Percentiles rank a stretch among this genome's conserved stretches.
Conservation (phyloP, 2,329 filamentous ascomycete species). For the Sclerotinia trifoliorum region DNA sequence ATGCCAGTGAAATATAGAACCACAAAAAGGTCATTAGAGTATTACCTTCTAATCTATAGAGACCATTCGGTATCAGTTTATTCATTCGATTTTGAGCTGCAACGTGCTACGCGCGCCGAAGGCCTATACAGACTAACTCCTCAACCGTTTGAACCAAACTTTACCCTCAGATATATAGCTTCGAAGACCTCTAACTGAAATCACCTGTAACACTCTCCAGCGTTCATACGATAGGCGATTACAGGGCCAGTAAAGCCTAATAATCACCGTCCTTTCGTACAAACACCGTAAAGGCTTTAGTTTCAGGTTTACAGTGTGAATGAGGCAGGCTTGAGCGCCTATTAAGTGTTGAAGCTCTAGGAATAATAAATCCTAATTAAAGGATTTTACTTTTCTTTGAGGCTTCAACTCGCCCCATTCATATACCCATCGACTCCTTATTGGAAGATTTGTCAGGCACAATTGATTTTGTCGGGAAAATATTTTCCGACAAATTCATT, state of each 20-base stretch:
- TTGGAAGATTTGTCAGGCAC: neutral
- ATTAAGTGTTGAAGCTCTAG: neutral
- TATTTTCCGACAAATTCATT: slow-evolving; percentile 3
- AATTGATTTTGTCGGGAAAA: neutral
- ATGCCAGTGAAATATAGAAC: neutral
- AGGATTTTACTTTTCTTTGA: neutral
- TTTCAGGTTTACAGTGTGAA: neutral
- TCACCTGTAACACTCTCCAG: no score
- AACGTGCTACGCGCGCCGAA: neutral
- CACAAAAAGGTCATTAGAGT: neutral
- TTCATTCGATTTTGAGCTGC: neutral
- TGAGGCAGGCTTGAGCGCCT: neutral
- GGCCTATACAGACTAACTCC: neutral
- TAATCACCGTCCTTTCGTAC: neutral
- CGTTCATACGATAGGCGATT: no score
- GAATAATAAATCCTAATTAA: neutral
- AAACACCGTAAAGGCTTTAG: neutral
- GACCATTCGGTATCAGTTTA: neutral
- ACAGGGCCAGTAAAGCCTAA: no score
- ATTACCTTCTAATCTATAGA: neutral
- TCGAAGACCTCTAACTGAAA: no score
- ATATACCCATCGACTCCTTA: slow-evolving; percentile 6
- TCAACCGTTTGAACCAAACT: neutral
- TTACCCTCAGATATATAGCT: no score
- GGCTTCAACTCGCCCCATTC: slow-evolving; percentile 2